Evolutionary conservation across 345 rosid genomes (phyloP).

Genomic region (Adansonia digitata): DNA sequence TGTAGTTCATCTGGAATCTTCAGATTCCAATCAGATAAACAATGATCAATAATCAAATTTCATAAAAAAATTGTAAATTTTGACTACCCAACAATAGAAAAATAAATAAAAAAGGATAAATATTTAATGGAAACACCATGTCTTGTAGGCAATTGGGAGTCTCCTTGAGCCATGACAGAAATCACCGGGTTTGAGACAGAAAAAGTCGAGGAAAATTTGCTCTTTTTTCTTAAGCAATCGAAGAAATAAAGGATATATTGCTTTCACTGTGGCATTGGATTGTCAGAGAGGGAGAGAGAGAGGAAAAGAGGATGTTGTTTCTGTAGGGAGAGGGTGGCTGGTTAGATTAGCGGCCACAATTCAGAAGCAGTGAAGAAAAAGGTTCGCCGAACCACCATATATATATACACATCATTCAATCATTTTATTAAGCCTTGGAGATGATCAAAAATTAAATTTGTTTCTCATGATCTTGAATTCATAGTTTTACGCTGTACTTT

Average conservation of each 20-base stretch:
- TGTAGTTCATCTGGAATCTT: constrained; percentile 33
- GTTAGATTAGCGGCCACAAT: neutral
- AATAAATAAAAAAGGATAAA: neutral
- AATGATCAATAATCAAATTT: too few relatives aligned
- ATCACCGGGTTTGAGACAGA: neutral
- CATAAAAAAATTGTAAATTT: too few relatives aligned
- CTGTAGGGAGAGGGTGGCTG: neutral
- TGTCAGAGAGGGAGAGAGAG: neutral
- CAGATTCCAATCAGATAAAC: neutral
- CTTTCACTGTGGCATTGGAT: neutral
- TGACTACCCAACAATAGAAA: neutral
- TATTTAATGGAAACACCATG: neutral
- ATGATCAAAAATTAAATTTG: neutral
- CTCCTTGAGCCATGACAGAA: neutral
- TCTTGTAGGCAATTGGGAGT: neutral
- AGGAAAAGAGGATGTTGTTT: too few relatives aligned
- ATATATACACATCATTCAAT: too few relatives aligned
- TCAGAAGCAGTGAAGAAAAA: neutral
- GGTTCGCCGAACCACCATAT: neutral
- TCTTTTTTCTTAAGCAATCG: too few relatives aligned
- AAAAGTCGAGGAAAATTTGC: neutral
- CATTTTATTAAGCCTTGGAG: neutral
- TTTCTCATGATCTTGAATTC: neutral
- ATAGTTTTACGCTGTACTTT: neutral
- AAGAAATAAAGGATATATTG: neutral